These are phyloP conservation scores for Pulveroboletus sp. DNA, from an alignment of 768 basidiomycete genomes.

Conservation along the genomic window DNA sequence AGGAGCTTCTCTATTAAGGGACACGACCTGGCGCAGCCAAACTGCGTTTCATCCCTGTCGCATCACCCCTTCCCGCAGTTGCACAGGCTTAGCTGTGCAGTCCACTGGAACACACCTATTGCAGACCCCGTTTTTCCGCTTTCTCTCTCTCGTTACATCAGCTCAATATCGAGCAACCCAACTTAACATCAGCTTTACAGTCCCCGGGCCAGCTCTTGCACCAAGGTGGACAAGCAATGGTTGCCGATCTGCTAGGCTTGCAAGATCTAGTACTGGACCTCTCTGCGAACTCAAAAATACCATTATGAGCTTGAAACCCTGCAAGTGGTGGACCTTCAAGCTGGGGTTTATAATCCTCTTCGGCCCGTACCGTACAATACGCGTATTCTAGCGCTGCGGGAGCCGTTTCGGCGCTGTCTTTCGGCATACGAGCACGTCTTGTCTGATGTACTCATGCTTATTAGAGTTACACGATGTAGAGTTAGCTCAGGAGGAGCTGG, in stretches of 20 bases:
- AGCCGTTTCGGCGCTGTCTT: conserved; percentile 40
- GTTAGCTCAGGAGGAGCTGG: conserved; percentile 37
- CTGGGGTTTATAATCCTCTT: conserved; percentile 33
- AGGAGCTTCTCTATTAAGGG: conserved; percentile 40
- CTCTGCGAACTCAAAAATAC: conserved; percentile 25
- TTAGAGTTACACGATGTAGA: conserved; percentile 51
- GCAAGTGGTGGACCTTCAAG: conserved; percentile 17
- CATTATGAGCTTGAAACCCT: conserved; percentile 16
- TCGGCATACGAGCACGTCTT: conserved; percentile 17
- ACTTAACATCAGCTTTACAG: too few relatives aligned
- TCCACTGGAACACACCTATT: conserved; percentile 26
- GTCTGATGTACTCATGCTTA: conserved; percentile 29
- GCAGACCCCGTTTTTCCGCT: conserved; percentile 26
- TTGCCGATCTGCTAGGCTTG: conserved; percentile 41
- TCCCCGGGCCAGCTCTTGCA: conserved; percentile 20
- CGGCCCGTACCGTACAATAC: conserved; percentile 25
- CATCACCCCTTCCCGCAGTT: conserved; percentile 36
- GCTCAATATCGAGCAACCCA: conserved; percentile 33
- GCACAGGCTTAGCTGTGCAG: conserved; percentile 30
- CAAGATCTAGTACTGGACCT: conserved; percentile 39
- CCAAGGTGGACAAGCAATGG: conserved; percentile 27
- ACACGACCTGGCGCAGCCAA: conserved; percentile 34
- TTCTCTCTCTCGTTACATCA: conserved; percentile 35
- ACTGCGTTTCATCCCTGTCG: conserved; percentile 38
- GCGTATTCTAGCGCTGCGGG: conserved; percentile 34